Conservation (phyloP, 192 early-diverging fungal genomes). For the Linnemannia elongata region DNA sequence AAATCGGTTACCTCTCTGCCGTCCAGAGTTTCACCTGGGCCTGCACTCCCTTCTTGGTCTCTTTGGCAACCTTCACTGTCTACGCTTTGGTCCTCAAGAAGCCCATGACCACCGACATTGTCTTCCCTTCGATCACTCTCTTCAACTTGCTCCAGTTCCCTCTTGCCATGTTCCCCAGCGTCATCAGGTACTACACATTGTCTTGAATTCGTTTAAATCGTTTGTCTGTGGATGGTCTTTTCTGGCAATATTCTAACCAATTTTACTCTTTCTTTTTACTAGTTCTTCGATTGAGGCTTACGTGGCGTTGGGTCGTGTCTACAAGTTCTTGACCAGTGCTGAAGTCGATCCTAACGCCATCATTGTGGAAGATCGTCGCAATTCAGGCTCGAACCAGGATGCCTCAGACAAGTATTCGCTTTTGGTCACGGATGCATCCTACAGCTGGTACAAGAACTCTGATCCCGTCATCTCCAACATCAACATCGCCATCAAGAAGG, state of each 20-base stretch:
- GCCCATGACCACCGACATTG: constrained; percentile 77
- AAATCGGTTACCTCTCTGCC: constrained; percentile 78
- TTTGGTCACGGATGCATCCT: constrained; percentile 40
- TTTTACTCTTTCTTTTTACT: not conserved
- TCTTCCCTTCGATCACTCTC: constrained; percentile 90
- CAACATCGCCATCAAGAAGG: constrained; percentile 34
- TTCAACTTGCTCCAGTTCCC: constrained; percentile 97
- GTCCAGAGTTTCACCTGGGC: constrained; percentile 83
- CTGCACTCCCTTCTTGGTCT: constrained; percentile 91
- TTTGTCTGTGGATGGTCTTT: not conserved
- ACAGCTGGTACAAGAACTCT: constrained; percentile 49
- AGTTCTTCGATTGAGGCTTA: constrained; percentile 77
- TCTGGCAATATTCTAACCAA: not conserved
- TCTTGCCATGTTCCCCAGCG: constrained; percentile 83
- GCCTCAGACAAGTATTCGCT: constrained; percentile 44
- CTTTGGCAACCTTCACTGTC: constrained; percentile 84
- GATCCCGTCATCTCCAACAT: constrained; percentile 39
- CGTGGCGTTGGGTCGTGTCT: constrained; percentile 85
- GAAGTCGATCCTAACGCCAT: constrained; percentile 69
- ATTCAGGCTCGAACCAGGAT: not conserved
- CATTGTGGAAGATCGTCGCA: constrained; percentile 38
- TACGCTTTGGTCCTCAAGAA: constrained; percentile 73
- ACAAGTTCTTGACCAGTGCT: constrained; percentile 79
- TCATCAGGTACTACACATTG: constrained; percentile 71
- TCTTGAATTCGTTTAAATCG: not conserved